These are phyloP conservation scores for Populus pruinosa DNA, from an alignment of 345 rosid genomes.

Conservation along the genomic window DNA sequence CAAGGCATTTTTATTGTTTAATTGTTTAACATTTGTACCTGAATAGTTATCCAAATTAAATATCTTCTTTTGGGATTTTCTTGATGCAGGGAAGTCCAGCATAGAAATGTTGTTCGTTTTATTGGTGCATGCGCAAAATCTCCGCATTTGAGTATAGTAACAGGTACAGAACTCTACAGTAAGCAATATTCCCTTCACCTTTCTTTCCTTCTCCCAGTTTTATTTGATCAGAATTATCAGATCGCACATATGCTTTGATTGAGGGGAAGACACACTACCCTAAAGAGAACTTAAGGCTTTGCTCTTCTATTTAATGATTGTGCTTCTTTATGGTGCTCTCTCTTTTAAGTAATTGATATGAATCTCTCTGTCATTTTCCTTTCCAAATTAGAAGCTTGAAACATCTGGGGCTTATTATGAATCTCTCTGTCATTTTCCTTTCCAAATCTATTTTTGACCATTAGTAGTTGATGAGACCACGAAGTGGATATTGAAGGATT, in stretches of 20 bases:
- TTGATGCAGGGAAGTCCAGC: constrained; percentile 56
- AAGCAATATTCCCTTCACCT: neutral
- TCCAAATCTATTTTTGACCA: neutral
- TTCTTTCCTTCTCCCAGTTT: neutral
- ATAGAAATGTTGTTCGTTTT: constrained; percentile 61
- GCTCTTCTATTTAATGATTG: neutral
- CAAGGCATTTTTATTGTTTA: neutral
- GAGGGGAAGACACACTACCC: neutral
- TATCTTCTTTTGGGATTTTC: neutral
- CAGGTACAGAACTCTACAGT: constrained; percentile 38
- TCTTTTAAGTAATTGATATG: neutral
- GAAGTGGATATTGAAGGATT: neutral
- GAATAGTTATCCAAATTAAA: neutral
- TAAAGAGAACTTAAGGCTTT: neutral
- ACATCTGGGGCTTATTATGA: neutral
- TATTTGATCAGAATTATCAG: neutral
- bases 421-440: too few relatives aligned
- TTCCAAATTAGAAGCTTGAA: neutral
- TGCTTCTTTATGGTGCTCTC: neutral
- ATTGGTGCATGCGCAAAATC: constrained; percentile 63
- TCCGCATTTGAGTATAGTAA: constrained; percentile 63
- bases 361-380: neutral
- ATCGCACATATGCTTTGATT: neutral
- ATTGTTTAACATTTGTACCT: neutral
- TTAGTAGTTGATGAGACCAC: neutral